Evolutionary conservation across 1,139 yeast species (phyloP).

Genomic region (Candida buenavistaensis): DNA sequence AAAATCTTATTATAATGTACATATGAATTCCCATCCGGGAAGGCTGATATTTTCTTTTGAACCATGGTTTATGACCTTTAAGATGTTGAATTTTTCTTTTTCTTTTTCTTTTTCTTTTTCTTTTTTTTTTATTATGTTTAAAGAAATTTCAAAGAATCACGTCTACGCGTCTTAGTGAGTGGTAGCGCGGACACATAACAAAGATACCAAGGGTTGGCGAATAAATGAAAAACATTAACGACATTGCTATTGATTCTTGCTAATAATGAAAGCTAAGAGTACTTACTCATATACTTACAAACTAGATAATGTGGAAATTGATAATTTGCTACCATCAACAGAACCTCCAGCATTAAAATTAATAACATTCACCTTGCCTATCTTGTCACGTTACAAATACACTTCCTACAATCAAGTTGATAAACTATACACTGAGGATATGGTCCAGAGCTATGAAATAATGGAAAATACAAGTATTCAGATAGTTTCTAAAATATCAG

Average conservation of each 20-base stretch:
- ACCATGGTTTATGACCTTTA: conserved; percentile 7
- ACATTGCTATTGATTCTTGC: too few species aligned
- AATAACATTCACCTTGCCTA: conserved; percentile 6
- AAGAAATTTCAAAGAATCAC: too few species aligned
- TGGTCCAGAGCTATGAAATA: conserved; percentile 1
- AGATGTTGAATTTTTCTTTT: conserved; percentile 1
- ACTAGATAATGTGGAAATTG: background rate
- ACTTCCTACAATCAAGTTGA: background rate
- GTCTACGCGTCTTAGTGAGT: too few species aligned
- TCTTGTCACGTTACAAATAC: conserved; percentile 4
- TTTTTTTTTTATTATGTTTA: too few species aligned
- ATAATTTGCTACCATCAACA: background rate
- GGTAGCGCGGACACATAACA: too few species aligned
- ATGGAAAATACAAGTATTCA: conserved; percentile 3
- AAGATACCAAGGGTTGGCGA: too few species aligned
- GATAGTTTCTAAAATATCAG: conserved; percentile 1
- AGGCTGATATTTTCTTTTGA: conserved; percentile 30
- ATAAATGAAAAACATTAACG: too few species aligned
- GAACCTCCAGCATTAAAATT: background rate
- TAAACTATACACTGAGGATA: conserved; percentile 2
- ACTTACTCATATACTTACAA: background rate
- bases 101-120: too few species aligned
- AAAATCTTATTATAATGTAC: conserved; percentile 35
- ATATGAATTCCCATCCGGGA: conserved; percentile 48
- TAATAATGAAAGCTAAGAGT: too few species aligned